Evolutionary conservation across 257 asterid species (phyloP).

Genomic region (Gardenia jasminoides): DNA sequence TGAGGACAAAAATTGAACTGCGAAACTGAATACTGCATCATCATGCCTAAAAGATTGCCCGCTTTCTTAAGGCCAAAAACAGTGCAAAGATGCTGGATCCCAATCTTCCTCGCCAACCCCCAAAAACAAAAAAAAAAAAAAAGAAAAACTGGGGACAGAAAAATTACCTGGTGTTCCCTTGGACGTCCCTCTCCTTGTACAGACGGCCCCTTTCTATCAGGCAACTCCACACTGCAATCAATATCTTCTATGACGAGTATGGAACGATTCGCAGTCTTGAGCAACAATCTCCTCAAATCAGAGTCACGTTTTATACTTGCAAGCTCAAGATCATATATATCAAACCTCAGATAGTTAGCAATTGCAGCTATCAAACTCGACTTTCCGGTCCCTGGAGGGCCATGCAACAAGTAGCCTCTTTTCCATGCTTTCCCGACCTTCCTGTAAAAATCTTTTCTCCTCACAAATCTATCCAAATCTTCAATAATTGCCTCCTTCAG

Average conservation of each 20-base stretch:
- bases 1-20: background rate
- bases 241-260: conserved; percentile 78
- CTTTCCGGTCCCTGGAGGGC: conserved; percentile 84
- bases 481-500: conserved; percentile 34
- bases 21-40: background rate
- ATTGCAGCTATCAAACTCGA: conserved; percentile 74
- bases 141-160: no score
- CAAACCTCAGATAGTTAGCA: conserved; percentile 69
- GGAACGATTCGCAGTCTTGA: conserved; percentile 58
- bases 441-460: conserved; percentile 59
- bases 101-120: no score
- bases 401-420: conserved; percentile 68
- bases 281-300: conserved; percentile 59
- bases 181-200: conserved; percentile 18
- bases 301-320: conserved; percentile 49
- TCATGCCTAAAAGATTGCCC: no score
- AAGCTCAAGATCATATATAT: conserved; percentile 68
- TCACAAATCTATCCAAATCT: conserved; percentile 62
- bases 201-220: conserved; percentile 32
- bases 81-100: background rate
- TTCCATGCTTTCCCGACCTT: conserved; percentile 83
- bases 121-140: no score
- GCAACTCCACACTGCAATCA: conserved; percentile 59
- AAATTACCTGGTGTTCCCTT: conserved; percentile 23
- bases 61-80: background rate